These are phyloP conservation scores for Flaveria linearis DNA, from an alignment of 129 eudicot species.

Conservation along the genomic window DNA sequence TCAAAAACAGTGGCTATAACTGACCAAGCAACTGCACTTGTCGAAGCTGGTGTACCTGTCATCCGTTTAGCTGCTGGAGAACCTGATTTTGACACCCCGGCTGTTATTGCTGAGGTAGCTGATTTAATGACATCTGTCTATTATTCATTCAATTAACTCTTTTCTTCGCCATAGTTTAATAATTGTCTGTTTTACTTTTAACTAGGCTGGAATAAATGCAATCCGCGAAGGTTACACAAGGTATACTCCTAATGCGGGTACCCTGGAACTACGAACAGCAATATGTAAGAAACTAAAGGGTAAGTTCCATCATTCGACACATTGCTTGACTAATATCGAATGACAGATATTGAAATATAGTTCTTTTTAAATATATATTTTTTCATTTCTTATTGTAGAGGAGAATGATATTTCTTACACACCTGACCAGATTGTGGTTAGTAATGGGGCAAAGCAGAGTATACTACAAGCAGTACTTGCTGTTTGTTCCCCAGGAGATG, in stretches of 20 bases:
- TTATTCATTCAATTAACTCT: constrained; percentile 7
- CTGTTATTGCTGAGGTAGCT: constrained; percentile 74
- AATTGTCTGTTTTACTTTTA: background rate
- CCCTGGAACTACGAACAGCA: constrained; percentile 78
- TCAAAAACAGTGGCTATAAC: constrained; percentile 92
- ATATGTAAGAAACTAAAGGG: constrained; percentile 87
- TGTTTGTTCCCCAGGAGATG: constrained; percentile 99
- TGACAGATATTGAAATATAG: background rate
- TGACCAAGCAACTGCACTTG: constrained; percentile 92
- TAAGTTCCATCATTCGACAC: constrained; percentile 24
- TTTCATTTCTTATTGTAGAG: constrained; percentile 47
- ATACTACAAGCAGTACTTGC: constrained; percentile 90
- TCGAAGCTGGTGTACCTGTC: constrained; percentile 97
- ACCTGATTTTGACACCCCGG: constrained; percentile 96
- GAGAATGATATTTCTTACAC: constrained; percentile 82
- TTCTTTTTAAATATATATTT: background rate
- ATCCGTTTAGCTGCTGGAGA: constrained; percentile 94
- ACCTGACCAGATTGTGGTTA: constrained; percentile 88
- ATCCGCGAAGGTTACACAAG: constrained; percentile 91
- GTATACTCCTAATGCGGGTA: constrained; percentile 97
- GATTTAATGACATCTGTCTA: background rate
- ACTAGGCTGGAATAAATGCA: constrained; percentile 87
- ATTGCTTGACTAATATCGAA: background rate
- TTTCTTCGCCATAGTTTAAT: background rate
- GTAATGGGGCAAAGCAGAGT: constrained; percentile 97